Base-by-base conservation (phyloP, 352 stramenopile species). In the Phytopythium chamaehyphon region DNA sequence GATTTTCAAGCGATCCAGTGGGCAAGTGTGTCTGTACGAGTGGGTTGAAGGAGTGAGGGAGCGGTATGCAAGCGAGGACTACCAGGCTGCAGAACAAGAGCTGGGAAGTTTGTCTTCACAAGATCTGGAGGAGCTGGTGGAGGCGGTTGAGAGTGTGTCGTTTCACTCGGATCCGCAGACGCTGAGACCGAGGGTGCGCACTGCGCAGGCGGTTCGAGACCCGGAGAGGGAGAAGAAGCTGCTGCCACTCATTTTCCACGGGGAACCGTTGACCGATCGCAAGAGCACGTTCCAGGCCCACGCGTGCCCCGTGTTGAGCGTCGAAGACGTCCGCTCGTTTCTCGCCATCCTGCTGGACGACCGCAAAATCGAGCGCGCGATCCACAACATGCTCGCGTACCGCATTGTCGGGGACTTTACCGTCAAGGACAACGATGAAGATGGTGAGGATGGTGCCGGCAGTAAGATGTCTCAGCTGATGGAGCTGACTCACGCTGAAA, bases 351-450 rank as follows among this genome's bases (percentile, higher is more conserved):
- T 95, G 47, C 71, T 95, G 37, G 73, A 91, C 39, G 77, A 93
- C 54, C 73, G 74, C 52, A 95, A 94, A 62, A 73, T 94, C 61
- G 79, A 83, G 42, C 69, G 78, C 35, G 86, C 86, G 36, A 86
- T 87, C 48, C 86, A 95, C 63, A 95, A 95, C 67, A 94, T 95
- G 76, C 68, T 95, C 26, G 86, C 82, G 36, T 95, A 94, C 62
- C 82, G 83, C 35, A 90, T 94, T 55, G 61, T 87, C 19, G 67
- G 74, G 15, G 69, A 83, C 35, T 83, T 83, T 39, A 64, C 73
- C 2, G 58, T 92, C 48, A 93, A 93, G 35, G 86, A 95, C 54
- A 93, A 93, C 57, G 86, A 95, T 56, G 82, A 93, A 33, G 86
- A 95, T 53, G 86, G 86, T 23, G 86, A 95, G 46, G 69, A 89